These are phyloP conservation scores for Carex parvula DNA, from an alignment of 176 grass and related monocot genomes.

Conservation along the genomic window DNA sequence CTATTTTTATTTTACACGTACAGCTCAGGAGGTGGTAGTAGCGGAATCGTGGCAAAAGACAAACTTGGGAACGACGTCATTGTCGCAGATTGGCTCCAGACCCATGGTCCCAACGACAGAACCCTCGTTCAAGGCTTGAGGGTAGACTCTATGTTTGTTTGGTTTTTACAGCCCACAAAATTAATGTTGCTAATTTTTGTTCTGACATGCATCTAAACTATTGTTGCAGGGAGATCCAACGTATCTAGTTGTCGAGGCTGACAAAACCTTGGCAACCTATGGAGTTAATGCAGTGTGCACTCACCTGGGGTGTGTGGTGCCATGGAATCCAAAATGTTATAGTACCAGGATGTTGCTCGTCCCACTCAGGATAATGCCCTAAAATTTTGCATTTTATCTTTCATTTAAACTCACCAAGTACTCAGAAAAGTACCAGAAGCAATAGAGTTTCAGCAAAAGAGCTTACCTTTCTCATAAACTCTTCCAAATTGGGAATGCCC, in stretches of 20 bases:
- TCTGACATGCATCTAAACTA: neutral
- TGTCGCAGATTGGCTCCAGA: slow-evolving; percentile 49
- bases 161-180: neutral
- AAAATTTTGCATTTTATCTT: too few relatives aligned
- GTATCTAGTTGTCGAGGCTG: slow-evolving; percentile 74
- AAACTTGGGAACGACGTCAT: slow-evolving; percentile 73
- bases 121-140: slow-evolving; percentile 68
- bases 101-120: slow-evolving; percentile 78
- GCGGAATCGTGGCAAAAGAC: slow-evolving; percentile 64
- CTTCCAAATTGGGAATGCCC: too few relatives aligned
- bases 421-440: too few relatives aligned
- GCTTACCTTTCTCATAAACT: too few relatives aligned
- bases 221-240: slow-evolving; percentile 79
- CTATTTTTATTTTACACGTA: neutral
- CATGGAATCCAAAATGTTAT: slow-evolving; percentile 58
- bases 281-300: slow-evolving; percentile 90
- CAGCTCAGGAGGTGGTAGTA: slow-evolving; percentile 43
- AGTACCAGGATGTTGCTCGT: too few relatives aligned
- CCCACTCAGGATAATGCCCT: too few relatives aligned
- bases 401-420: too few relatives aligned
- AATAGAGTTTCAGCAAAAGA: too few relatives aligned
- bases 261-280: slow-evolving; percentile 75
- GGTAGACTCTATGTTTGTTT: slow-evolving; percentile 11
- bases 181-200: neutral
- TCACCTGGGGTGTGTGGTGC: slow-evolving; percentile 89